phyloP scores from a whole-genome alignment of 306 rosid species.

The Datisca glomerata region DNA sequence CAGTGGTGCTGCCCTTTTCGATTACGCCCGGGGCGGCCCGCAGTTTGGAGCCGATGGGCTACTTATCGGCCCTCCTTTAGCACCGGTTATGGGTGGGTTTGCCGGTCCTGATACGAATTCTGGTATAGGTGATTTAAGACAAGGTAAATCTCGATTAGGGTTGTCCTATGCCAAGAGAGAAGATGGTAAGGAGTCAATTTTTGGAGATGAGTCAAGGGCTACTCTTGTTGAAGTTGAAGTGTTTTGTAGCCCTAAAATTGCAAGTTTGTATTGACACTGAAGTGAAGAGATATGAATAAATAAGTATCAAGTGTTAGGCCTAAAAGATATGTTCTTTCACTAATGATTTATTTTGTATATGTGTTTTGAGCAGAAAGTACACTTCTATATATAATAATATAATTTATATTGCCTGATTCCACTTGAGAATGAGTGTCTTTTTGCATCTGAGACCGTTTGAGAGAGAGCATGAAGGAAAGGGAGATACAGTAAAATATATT shows the following conservation, averaged over 20 bases:
- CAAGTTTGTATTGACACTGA: slow-evolving; percentile 71
- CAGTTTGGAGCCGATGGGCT: slow-evolving; percentile 88
- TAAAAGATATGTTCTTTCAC: not conserved
- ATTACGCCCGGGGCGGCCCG: slow-evolving; percentile 55
- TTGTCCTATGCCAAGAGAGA: slow-evolving; percentile 80
- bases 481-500: no score
- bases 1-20: slow-evolving; percentile 47
- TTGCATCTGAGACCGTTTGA: no score
- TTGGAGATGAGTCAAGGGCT: slow-evolving; percentile 69
- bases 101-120: slow-evolving; percentile 46
- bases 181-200: slow-evolving; percentile 71
- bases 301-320: not conserved
- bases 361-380: no score
- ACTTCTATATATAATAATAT: no score
- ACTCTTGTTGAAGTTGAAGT: slow-evolving; percentile 63
- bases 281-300: not conserved
- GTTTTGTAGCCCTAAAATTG: slow-evolving; percentile 80
- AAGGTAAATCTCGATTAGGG: slow-evolving; percentile 76
- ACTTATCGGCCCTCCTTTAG: slow-evolving; percentile 44
- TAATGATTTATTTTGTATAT: no score
- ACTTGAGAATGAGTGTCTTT: no score
- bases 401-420: no score
- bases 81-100: slow-evolving; percentile 43
- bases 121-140: slow-evolving; percentile 60
- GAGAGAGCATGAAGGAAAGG: no score